Evolutionary conservation across 2,329 filamentous ascomycete species (phyloP).

Genomic region (Clathrospora elynae): DNA sequence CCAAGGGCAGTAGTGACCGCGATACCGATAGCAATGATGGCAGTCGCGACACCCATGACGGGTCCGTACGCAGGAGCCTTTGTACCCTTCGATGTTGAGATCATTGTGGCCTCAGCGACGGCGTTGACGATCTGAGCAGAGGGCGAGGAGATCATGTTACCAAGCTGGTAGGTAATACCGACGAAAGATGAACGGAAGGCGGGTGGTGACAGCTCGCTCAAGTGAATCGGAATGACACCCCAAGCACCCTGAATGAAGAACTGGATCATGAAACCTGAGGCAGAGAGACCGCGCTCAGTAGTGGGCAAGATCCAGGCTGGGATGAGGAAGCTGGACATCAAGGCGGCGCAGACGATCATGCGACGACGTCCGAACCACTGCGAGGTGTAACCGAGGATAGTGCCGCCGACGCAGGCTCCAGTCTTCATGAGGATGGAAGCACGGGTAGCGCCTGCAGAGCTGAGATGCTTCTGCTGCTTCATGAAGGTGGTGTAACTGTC

Average conservation of each 20-base stretch:
- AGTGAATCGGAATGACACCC: conserved; percentile 64
- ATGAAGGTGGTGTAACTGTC: conserved; percentile 84
- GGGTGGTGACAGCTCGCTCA: conserved; percentile 73
- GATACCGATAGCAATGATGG: conserved; percentile 75
- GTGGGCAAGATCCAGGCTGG: conserved; percentile 72
- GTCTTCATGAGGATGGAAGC: conserved; percentile 82
- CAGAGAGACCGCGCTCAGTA: conserved; percentile 64
- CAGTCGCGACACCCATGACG: conserved; percentile 75
- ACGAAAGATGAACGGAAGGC: conserved; percentile 74
- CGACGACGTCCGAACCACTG: conserved; percentile 76
- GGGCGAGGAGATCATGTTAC: conserved; percentile 75
- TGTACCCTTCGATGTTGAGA: conserved; percentile 61
- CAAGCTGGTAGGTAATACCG: conserved; percentile 74
- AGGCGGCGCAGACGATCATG: conserved; percentile 65
- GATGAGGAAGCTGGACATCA: conserved; percentile 66
- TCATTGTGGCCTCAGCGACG: conserved; percentile 61
- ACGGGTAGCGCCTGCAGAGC: conserved; percentile 67
- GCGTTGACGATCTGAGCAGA: conserved; percentile 79
- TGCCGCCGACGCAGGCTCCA: conserved; percentile 75
- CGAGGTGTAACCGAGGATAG: conserved; percentile 73
- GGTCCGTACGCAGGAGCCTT: conserved; percentile 72
- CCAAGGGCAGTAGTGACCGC: conserved; percentile 70
- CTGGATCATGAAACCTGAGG: conserved; percentile 70
- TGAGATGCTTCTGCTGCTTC: conserved; percentile 71
- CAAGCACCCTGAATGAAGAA: conserved; percentile 55